Percentiles rank a stretch among this genome's conserved stretches.
Evolutionary conservation across 805 yeast species (phyloP).

Genomic region (Saturnispora saitoi): DNA sequence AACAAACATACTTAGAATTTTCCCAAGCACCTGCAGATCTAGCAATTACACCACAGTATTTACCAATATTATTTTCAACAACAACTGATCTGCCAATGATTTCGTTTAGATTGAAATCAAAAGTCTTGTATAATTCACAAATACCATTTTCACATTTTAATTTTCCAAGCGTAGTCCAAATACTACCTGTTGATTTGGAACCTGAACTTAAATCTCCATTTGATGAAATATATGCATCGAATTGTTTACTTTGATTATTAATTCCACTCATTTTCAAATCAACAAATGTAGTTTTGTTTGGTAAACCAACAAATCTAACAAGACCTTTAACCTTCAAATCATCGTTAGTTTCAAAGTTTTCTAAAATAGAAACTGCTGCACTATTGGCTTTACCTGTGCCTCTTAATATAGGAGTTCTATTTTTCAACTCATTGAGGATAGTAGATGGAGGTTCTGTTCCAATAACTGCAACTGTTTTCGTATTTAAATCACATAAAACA

Average conservation of each 20-base stretch:
- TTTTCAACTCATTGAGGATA: constrained; percentile 58
- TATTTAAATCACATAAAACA: constrained; percentile 47
- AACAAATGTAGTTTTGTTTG: constrained; percentile 44
- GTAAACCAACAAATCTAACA: constrained; percentile 71
- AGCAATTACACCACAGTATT: constrained; percentile 75
- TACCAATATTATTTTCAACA: constrained; percentile 34
- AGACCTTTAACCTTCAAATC: constrained; percentile 70
- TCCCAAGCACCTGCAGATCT: constrained; percentile 98
- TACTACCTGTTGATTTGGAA: constrained; percentile 54
- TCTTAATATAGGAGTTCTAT: constrained; percentile 84
- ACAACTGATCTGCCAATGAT: constrained; percentile 65
- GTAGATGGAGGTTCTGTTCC: constrained; percentile 73
- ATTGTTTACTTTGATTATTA: constrained; percentile 50
- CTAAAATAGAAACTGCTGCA: constrained; percentile 88
- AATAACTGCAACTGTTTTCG: constrained; percentile 55
- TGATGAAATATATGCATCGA: constrained; percentile 59
- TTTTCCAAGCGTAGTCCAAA: constrained; percentile 38
- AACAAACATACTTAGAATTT: constrained; percentile 85
- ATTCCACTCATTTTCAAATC: constrained; percentile 77
- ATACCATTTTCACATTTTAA: constrained; percentile 29
- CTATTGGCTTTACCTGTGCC: constrained; percentile 83
- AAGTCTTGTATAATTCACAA: constrained; percentile 40
- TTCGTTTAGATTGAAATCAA: constrained; percentile 42
- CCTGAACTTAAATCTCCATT: constrained; percentile 75
- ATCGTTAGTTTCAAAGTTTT: constrained; percentile 42